Percentiles rank a stretch among this genome's conserved stretches.
phyloP scores from a whole-genome alignment of 2,329 filamentous ascomycete genomes.

The Ascocoryne sarcoides region DNA sequence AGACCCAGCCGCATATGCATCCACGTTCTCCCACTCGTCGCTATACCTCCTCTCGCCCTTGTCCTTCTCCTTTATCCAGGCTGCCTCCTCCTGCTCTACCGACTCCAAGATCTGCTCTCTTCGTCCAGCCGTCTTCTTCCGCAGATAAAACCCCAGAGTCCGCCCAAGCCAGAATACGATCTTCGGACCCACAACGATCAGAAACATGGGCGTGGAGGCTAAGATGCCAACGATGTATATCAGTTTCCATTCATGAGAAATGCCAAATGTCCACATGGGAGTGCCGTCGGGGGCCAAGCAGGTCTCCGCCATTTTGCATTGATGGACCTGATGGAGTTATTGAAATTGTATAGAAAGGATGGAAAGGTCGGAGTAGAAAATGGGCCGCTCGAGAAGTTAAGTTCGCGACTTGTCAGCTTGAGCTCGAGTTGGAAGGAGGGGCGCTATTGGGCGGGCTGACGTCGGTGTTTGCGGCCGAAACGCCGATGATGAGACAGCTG shows the following conservation, averaged over 20 bases:
- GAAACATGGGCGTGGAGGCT: constrained; percentile 26
- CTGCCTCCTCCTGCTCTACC: constrained; percentile 31
- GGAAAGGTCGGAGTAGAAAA: not conserved
- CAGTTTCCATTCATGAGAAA: constrained; percentile 24
- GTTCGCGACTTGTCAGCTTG: constrained; percentile 5
- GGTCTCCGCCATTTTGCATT: constrained; percentile 15
- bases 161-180: constrained; percentile 28
- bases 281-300: constrained; percentile 25
- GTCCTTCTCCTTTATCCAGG: constrained; percentile 18
- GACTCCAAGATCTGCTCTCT: constrained; percentile 48
- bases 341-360: not conserved
- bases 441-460: not conserved
- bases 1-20: not conserved
- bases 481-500: too few relatives aligned
- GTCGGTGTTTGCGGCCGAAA: too few relatives aligned
- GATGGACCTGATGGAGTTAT: not conserved
- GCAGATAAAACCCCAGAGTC: constrained; percentile 50
- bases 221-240: constrained; percentile 12
- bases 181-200: constrained; percentile 21
- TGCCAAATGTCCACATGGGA: constrained; percentile 25
- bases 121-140: constrained; percentile 54
- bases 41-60: constrained; percentile 33
- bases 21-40: constrained; percentile 46
- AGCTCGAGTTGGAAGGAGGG: not conserved
- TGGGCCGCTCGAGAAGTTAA: not conserved